Evolutionary conservation across 169 alveolate genomes (phyloP), one percentile per base, ranked within the genome.

Genomic region (Plasmodium billcollinsi): DNA sequence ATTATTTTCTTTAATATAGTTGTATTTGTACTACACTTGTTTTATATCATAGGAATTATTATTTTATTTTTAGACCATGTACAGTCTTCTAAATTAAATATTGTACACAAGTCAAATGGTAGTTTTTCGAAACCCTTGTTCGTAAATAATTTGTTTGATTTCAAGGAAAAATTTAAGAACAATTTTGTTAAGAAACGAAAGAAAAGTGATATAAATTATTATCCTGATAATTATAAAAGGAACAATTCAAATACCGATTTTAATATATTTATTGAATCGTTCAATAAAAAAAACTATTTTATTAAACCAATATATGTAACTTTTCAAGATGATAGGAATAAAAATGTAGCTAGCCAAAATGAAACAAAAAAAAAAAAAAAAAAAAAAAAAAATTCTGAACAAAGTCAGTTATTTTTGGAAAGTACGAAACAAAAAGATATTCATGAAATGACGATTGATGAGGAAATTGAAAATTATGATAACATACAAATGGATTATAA

Each of bases 261-360:
- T 58, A 49, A 18, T 49, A 18, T 14, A 76, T 76, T 76, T 50
- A 20, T 76, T 21, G 26, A 18, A 2, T 47, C 8, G 2, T 83
- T 83, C 59, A 83, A 83, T 50, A 83, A 83, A 83, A 83, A 54
- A 15, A 26, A 83, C 39, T 45, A 6, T n/a, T 83, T 69, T 58
- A 20, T 69, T 24, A 83, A 69, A 29, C 83, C 83, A 7, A 18
- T 39, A 18, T 69, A 12, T 83, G 62, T 58, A 66, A 66, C 49
- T 18, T 15, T 54, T 65, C 14, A 12, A 43, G 61, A 66, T 14
- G 39, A 24, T 75, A 61, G 45, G 24, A 5, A 39, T 39, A 39
- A 39, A 39, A 39, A 11, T 39, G 47, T 39, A 39, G 47, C 47
- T 39, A 39, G 47, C 47, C 47, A 39, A 14, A 56, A 56, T 14